phyloP scores from a whole-genome alignment of 371 early-diverging fungal species.

The Mortierella sp. region DNA sequence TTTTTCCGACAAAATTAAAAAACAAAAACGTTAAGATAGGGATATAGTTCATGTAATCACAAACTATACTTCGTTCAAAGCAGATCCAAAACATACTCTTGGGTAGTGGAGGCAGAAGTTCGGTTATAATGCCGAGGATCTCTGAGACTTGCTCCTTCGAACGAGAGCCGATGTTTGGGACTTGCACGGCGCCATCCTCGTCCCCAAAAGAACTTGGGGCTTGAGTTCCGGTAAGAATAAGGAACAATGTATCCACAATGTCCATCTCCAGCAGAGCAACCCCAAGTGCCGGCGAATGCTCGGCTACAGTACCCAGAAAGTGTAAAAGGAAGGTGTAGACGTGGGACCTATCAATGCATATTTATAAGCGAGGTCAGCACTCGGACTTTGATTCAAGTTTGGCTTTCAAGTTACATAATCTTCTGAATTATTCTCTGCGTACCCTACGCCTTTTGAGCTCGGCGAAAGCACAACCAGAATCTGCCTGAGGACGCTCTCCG shows the following conservation, averaged over 20 bases:
- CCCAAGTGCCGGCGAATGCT: constrained; percentile 70
- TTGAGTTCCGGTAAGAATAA: constrained; percentile 67
- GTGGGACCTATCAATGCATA: constrained; percentile 52
- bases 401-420: not conserved
- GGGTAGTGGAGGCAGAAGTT: constrained; percentile 76
- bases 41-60: no score
- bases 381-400: not conserved
- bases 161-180: constrained; percentile 56
- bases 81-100: constrained; percentile 61
- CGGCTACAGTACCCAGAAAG: constrained; percentile 68
- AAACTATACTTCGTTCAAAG: no score
- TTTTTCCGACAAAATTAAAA: no score
- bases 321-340: constrained; percentile 73
- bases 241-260: constrained; percentile 66
- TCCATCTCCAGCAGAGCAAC: constrained; percentile 66
- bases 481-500: constrained; percentile 54
- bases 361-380: not conserved
- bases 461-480: constrained; percentile 37
- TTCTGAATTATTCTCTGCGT: not conserved
- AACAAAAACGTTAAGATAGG: not conserved
- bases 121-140: constrained; percentile 60
- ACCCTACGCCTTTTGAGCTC: constrained; percentile 40
- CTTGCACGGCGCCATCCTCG: constrained; percentile 22
- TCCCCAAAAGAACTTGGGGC: constrained; percentile 32
- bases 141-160: constrained; percentile 64